phyloP scores from a whole-genome alignment of 768 basidiomycete species.

The Phlebiopsis flavidoalba region DNA sequence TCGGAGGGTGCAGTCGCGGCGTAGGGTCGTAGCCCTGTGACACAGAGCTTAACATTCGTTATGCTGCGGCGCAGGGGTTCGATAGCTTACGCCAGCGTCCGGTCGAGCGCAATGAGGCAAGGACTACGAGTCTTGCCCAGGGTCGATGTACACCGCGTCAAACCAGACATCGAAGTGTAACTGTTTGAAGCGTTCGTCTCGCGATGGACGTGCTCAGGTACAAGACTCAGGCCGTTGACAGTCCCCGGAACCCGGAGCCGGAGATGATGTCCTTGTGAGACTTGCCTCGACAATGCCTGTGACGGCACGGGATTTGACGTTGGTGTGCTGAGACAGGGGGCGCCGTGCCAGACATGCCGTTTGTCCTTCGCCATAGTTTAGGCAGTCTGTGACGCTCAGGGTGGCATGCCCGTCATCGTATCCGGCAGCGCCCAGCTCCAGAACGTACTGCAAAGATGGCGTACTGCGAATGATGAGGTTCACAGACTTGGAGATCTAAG shows the following conservation, averaged over 20 bases:
- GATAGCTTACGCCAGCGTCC: constrained; percentile 2
- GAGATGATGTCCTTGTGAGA: constrained; percentile 10
- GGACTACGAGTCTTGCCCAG: constrained; percentile 9
- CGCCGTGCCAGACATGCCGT: constrained; percentile 3
- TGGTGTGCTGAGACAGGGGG: background rate
- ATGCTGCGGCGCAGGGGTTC: background rate
- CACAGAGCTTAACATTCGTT: background rate
- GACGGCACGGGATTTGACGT: constrained; percentile 1
- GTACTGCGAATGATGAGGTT: background rate
- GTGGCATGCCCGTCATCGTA: background rate
- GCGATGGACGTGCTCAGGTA: background rate
- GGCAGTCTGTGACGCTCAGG: background rate
- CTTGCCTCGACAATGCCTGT: constrained; percentile 4
- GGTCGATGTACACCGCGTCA: constrained; percentile 7
- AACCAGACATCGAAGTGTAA: constrained; percentile 6
- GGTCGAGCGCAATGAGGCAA: background rate
- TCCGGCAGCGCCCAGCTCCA: constrained; percentile 7
- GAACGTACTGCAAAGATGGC: background rate
- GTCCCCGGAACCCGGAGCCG: background rate
- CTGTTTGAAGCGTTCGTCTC: constrained; percentile 2
- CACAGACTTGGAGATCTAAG: constrained; percentile 1
- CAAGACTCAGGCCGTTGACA: constrained; percentile 1
- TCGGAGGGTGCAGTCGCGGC: constrained; percentile 6
- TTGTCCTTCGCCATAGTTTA: background rate
- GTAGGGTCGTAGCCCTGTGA: constrained; percentile 5